Base-by-base conservation (phyloP, 2,329 filamentous ascomycete genomes). In the Ascochyta lentis region DNA sequence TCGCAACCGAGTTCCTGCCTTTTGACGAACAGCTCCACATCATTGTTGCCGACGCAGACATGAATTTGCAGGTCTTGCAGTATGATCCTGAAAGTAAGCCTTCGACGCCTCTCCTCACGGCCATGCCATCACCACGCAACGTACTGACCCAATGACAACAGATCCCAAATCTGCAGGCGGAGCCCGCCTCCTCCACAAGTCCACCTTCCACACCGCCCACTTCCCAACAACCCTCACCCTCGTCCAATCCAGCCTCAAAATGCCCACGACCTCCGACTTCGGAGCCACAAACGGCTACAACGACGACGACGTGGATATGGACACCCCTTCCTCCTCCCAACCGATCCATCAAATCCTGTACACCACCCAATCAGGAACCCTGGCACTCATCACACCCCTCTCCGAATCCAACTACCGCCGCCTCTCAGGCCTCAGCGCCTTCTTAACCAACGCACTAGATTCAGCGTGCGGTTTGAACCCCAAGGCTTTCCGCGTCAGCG, bases 121-220 rank as follows among this genome's bases (percentile, higher is more conserved):
- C 12, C 10, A 39, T 39, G n/a, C 19, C 19, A 37, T 22, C 6
- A n/a, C 10, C 12, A 29, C 15, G 7, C 45, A n/a, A 33, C n/a
- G 23, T 35, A 1, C 35, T 49, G 26, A 51, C 24, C 10, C 3
- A 40, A 41, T 7, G 6, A 15, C 12, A 3, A 51, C 64, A 96
- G 93, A 98, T 71, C 94, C 94, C 15, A 96, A 96, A 79, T 96
- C 92, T 6, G 86, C 96, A 31, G 90, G 94, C 54, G 95, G 95
- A 44, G 89, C 93, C 68, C 86, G 93, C 37, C 85, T 99, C 23
- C 84, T 99, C 7, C 91, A 94, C 75, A 88, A 91, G 56, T 91
- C 90, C 49, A 91, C 92, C 55, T 98, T 99, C 78, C 89, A 93
- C 71, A 87, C 91, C 0, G 92, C 91, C 34, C 91, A 96, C 74